phyloP scores from a whole-genome alignment of 73 alveolate genomes.

The Paramecium caudatum region DNA sequence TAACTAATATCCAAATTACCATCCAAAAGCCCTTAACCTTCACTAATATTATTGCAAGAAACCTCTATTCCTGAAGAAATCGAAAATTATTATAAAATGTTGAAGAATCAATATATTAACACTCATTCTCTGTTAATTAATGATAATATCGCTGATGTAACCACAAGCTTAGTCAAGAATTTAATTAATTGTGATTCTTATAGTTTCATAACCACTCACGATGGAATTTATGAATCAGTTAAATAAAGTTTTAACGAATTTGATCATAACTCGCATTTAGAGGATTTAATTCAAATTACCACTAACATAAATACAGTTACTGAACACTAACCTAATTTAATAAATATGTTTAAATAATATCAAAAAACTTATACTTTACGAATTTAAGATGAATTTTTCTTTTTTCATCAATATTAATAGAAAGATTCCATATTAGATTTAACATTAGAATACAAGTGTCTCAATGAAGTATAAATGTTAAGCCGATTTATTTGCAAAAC shows the following conservation, averaged over 20 bases:
- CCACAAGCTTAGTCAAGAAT: background rate
- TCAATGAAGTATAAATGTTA: background rate
- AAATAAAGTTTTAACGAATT: background rate
- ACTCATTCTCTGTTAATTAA: constrained; percentile 18
- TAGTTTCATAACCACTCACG: background rate
- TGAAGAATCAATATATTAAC: constrained; percentile 39
- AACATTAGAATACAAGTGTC: constrained; percentile 24
- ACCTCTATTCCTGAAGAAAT: background rate
- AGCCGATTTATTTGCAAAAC: constrained; percentile 6
- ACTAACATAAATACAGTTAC: background rate
- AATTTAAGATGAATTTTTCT: background rate
- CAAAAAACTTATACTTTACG: background rate
- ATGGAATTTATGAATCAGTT: constrained; percentile 15
- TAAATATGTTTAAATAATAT: background rate
- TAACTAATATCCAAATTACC: constrained; percentile 9
- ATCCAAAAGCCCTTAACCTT: background rate
- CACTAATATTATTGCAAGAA: constrained; percentile 6
- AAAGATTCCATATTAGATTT: background rate
- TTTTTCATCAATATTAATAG: background rate
- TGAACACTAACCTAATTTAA: background rate
- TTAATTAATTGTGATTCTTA: constrained; percentile 37
- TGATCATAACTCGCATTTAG: background rate
- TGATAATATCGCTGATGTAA: background rate
- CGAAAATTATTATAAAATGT: background rate
- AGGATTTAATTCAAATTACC: background rate